A percentile compares a stretch with the other conserved stretches of the same genome.
These are phyloP conservation scores for Chimonanthus praecox DNA, from an alignment of 164 flowering plant species.

Conservation along the genomic window DNA sequence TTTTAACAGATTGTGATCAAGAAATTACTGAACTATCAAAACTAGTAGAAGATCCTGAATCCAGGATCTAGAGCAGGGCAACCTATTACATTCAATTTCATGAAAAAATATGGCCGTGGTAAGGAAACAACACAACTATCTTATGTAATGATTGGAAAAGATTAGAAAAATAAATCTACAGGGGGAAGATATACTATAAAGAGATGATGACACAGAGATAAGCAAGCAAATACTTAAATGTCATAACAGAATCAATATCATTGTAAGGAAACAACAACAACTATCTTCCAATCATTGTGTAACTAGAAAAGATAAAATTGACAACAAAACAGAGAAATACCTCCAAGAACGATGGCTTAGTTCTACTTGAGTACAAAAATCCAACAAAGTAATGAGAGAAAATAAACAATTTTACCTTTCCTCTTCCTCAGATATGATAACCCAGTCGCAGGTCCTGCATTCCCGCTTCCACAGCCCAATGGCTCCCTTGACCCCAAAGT, in stretches of 20 bases:
- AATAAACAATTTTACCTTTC: constrained; percentile 36
- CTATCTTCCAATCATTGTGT: no score
- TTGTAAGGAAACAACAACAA: no score
- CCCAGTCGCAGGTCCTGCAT: constrained; percentile 12
- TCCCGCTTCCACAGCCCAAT: constrained; percentile 33
- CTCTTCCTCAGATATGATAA: constrained; percentile 32
- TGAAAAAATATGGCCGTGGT: background rate
- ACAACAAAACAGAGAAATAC: no score
- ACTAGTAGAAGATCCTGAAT: background rate
- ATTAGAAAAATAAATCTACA: background rate
- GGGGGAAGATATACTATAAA: background rate
- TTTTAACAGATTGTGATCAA: background rate
- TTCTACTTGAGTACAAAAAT: background rate
- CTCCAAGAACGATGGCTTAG: background rate
- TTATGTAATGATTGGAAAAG: background rate
- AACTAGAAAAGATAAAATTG: no score
- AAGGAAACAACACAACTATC: background rate
- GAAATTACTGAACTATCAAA: background rate
- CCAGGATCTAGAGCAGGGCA: background rate
- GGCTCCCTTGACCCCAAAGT: constrained; percentile 31
- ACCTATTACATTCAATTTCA: no score
- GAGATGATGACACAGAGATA: no score
- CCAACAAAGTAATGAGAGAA: background rate
- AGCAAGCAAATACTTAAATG: no score
- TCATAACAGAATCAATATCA: no score